Percentiles rank a stretch among this genome's conserved stretches.
These are phyloP conservation scores for Phialemoniopsis sp. DNA, from an alignment of 2,329 filamentous ascomycete species.

Conservation along the genomic window DNA sequence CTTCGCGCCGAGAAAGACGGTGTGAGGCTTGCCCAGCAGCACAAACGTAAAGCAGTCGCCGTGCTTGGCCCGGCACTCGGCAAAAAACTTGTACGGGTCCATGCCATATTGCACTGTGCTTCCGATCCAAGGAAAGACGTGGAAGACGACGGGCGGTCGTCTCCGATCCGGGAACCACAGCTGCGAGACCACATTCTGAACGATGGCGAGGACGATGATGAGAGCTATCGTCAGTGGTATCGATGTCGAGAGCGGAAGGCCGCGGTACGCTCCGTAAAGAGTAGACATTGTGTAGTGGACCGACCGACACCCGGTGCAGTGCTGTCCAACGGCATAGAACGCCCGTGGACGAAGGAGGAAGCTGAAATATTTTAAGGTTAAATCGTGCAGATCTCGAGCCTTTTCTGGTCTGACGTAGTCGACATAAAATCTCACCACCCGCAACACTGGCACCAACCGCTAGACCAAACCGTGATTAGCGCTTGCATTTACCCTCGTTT, in stretches of 20 bases:
- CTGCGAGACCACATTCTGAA: constrained; percentile 12
- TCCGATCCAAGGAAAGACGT: constrained; percentile 45
- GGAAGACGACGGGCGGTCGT: constrained; percentile 57
- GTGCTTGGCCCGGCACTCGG: constrained; percentile 46
- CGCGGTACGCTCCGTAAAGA: too few species aligned
- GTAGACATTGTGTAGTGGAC: too few species aligned
- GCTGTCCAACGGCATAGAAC: too few species aligned
- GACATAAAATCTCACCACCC: too few species aligned
- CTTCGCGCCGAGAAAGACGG: constrained; percentile 74
- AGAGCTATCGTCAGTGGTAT: constrained; percentile 1
- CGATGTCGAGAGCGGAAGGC: constrained; percentile 5
- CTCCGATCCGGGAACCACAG: constrained; percentile 10
- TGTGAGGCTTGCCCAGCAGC: constrained; percentile 84
- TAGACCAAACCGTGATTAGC: too few species aligned
- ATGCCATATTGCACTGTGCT: constrained; percentile 3
- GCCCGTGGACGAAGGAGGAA: too few species aligned
- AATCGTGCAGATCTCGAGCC: too few species aligned
- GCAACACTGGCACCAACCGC: too few species aligned
- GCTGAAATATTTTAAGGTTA: too few species aligned
- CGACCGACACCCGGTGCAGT: too few species aligned
- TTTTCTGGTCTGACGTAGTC: too few species aligned
- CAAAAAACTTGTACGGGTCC: constrained; percentile 52
- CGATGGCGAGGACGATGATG: constrained; percentile 5
- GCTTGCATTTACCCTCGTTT: too few species aligned
- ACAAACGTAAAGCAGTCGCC: constrained; percentile 89